Evolutionary conservation across 495 filamentous ascomycete species (phyloP).

Genomic region (Hypoxylon lienhwacheense): DNA sequence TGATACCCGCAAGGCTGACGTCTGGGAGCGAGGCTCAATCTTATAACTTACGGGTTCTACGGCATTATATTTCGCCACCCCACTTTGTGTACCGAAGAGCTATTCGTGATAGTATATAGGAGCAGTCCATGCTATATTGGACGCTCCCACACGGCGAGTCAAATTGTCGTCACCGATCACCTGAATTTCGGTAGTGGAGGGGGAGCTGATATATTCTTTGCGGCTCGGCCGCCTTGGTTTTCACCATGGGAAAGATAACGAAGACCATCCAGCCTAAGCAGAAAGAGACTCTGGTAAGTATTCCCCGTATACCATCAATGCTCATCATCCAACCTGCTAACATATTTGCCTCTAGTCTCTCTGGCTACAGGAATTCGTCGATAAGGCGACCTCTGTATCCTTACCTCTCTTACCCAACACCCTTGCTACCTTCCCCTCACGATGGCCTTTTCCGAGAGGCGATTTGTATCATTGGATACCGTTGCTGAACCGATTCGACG

Average conservation of each 20-base stretch:
- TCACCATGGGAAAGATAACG: conserved; percentile 92
- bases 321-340: conserved; percentile 40
- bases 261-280: conserved; percentile 92
- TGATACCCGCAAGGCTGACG: conserved; percentile 36
- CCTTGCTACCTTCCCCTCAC: conserved; percentile 75
- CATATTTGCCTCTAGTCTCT: conserved; percentile 66
- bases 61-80: conserved; percentile 9
- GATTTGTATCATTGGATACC: conserved; percentile 99
- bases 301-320: conserved; percentile 12
- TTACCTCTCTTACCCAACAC: conserved; percentile 74
- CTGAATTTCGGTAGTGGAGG: conserved; percentile 51
- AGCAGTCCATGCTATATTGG: conserved; percentile 37
- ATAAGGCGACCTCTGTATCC: conserved; percentile 64
- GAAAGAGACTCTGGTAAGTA: conserved; percentile 86
- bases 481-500: conserved; percentile 90
- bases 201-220: conserved; percentile 48
- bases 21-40: conserved; percentile 34
- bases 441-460: conserved; percentile 96
- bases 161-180: conserved; percentile 44
- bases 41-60: conserved; percentile 6
- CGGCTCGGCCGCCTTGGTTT: conserved; percentile 56
- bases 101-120: conserved; percentile 19
- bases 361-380: conserved; percentile 77
- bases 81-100: conserved; percentile 20
- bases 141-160: conserved; percentile 36